Evolutionary conservation across 768 basidiomycete genomes (phyloP).

Genomic region (Tricholoma terreum): DNA sequence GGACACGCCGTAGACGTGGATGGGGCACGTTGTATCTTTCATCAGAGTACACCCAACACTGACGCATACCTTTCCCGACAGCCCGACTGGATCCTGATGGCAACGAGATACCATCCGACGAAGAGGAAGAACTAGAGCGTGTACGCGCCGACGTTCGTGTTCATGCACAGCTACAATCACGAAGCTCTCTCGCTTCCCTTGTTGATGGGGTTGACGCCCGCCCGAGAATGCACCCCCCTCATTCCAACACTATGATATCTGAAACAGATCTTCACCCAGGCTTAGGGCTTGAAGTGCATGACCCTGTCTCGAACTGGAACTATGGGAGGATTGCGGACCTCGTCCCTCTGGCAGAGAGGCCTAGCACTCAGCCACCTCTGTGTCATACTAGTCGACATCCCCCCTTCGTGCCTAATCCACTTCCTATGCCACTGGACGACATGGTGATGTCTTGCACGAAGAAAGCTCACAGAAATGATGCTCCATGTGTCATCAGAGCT

Average conservation of each 20-base stretch:
- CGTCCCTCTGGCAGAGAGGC: not conserved
- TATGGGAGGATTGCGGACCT: not conserved
- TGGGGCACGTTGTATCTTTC: constrained; percentile 39
- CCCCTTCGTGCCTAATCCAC: constrained; percentile 41
- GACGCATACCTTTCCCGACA: constrained; percentile 16
- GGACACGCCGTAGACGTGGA: constrained; percentile 34
- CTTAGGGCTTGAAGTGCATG: constrained; percentile 17
- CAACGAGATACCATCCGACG: constrained; percentile 59
- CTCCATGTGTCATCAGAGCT: constrained; percentile 24
- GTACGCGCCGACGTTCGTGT: constrained; percentile 47
- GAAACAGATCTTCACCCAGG: not conserved
- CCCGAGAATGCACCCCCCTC: constrained; percentile 11
- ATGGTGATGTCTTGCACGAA: constrained; percentile 37
- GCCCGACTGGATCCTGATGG: constrained; percentile 57
- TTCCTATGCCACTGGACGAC: constrained; percentile 54
- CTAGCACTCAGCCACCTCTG: constrained; percentile 2
- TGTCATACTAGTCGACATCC: constrained; percentile 5
- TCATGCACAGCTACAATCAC: constrained; percentile 21
- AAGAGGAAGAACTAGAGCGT: constrained; percentile 60
- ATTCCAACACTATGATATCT: not conserved
- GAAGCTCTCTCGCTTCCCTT: not conserved
- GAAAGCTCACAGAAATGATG: constrained; percentile 15
- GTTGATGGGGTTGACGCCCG: constrained; percentile 5
- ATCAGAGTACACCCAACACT: not conserved
- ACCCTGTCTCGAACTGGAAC: not conserved